Conservation (phyloP, 2,329 filamentous ascomycete genomes). For the Nothophoma quercina region DNA sequence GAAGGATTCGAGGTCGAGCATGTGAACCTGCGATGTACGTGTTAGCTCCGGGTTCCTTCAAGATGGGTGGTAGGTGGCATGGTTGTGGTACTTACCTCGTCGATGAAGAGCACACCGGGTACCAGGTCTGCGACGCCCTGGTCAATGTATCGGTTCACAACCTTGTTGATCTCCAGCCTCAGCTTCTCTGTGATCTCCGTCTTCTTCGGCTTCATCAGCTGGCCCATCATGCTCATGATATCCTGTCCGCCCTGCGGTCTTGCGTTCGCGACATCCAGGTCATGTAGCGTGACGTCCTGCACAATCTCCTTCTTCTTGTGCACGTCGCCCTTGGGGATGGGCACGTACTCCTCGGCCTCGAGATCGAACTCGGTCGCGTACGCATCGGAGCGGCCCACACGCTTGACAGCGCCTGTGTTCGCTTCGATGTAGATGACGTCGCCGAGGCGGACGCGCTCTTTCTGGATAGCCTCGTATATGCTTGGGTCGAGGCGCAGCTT, state of each 20-base stretch:
- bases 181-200: constrained; percentile 99
- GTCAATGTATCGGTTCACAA: constrained; percentile 98
- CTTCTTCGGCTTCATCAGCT: constrained; percentile 99
- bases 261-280: constrained; percentile 94
- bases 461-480: constrained; percentile 99
- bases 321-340: constrained; percentile 97
- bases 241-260: constrained; percentile 96
- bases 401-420: constrained; percentile 97
- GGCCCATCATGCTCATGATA: constrained; percentile 99
- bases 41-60: no score
- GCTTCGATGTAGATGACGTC: constrained; percentile 99
- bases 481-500: constrained; percentile 95
- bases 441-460: constrained; percentile 93
- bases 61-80: constrained; percentile 29
- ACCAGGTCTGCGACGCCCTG: constrained; percentile 97
- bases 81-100: constrained; percentile 72
- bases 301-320: constrained; percentile 99
- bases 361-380: constrained; percentile 99
- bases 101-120: constrained; percentile 97
- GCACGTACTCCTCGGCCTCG: constrained; percentile 98
- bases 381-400: constrained; percentile 93
- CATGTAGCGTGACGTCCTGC: constrained; percentile 96
- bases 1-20: constrained; percentile 99
- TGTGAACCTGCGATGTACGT: constrained; percentile 98
- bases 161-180: constrained; percentile 96